Evolutionary conservation across 169 alveolate genomes (phyloP), one percentile per base, ranked within the genome.

Genomic region (Eimeria tenella): DNA sequence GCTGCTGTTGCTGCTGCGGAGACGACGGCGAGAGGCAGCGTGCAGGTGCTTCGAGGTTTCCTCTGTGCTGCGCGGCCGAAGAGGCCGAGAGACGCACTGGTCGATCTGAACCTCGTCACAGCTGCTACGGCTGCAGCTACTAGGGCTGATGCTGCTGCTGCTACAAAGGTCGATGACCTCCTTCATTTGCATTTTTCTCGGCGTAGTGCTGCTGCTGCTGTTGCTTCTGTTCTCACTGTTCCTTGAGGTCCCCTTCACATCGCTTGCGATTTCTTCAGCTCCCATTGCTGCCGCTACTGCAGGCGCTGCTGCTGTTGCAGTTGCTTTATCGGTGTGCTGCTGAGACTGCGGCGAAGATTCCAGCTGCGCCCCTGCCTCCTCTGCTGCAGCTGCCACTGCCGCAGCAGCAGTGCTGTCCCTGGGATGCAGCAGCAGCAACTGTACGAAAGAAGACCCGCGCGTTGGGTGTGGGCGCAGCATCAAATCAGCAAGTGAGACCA

Each of bases 401-500:
- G 90, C 77, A 25, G 77, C 79, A 31, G 79, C 90, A 25, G 55
- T 42, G 77, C 90, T 83, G 74, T 62, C 77, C 3, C 31, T 56
- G 31, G 79, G 90, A 9, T 83, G 90, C 77, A 56, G 77, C 79
- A 60, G 55, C 77, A 56, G 90, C 56, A 62, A 17, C 60, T 83
- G 90, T 50, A 79, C 52, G 70, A n/a, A 55, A 4, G 88, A 79
- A 7, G 88, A 68, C 53, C 88, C 88, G 4, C 68, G 65, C 4
- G 88, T 79, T 50, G 88, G 88, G 52, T 79, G 88, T n/a, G 88
- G 88, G 42, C 88, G 88, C 19, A 79, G 70, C 88, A 79, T 5
- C 88, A 79, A 55, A 13, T 79, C 88, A 21, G 71, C 65, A 55
- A 79, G 88, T 58, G 65, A 55, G 5, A 55, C 71, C 8, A 55